Conservation (phyloP, 305 asterid genomes). For the Solanum hybrid region DNA sequence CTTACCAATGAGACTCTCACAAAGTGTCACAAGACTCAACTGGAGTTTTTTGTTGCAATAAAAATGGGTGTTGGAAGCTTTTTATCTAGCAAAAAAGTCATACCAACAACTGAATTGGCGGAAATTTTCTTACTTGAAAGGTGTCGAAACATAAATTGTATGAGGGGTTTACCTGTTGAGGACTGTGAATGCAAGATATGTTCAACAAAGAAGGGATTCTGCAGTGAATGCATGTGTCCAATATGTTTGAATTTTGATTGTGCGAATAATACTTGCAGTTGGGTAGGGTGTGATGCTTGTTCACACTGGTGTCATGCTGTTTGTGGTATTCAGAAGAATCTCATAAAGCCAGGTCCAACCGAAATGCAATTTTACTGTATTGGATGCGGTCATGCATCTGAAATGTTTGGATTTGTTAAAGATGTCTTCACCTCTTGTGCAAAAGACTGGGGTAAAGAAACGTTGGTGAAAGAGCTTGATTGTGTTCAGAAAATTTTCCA, state of each 20-base stretch:
- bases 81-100: conserved; percentile 31
- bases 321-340: conserved; percentile 41
- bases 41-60: conserved; percentile 63
- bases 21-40: conserved; percentile 68
- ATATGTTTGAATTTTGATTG: conserved; percentile 83
- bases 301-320: conserved; percentile 95
- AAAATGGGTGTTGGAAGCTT: conserved; percentile 65
- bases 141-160: conserved; percentile 75
- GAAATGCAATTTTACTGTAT: conserved; percentile 92
- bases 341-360: conserved; percentile 55
- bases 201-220: conserved; percentile 72
- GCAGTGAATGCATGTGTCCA: conserved; percentile 98
- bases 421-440: conserved; percentile 77
- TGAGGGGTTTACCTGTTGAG: conserved; percentile 72
- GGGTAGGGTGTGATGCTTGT: conserved; percentile 46
- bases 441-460: conserved; percentile 62
- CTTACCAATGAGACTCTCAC: conserved; percentile 60
- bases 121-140: conserved; percentile 75
- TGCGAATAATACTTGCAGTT: conserved; percentile 54
- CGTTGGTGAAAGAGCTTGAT: conserved; percentile 72
- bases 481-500: conserved; percentile 66
- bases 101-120: conserved; percentile 49
- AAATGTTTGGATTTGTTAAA: conserved; percentile 96
- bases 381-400: conserved; percentile 84
- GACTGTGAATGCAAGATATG: conserved; percentile 97